Conservation (phyloP, 2,329 filamentous ascomycete genomes). For the Pseudocercospora fijiensis region DNA sequence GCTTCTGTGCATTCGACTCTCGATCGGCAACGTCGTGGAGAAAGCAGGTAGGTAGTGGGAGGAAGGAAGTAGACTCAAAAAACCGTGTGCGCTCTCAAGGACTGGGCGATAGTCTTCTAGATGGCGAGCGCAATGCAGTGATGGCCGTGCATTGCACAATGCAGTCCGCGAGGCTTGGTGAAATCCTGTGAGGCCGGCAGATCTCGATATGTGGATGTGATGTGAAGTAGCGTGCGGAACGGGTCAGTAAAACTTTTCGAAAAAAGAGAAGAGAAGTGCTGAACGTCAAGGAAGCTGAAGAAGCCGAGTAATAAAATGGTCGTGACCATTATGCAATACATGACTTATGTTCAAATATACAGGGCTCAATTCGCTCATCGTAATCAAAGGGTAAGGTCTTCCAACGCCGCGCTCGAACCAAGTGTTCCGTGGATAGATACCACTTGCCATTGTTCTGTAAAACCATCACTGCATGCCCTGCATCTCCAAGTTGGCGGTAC, state of each 20-base stretch:
- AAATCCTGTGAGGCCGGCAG: background rate
- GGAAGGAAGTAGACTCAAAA: too few relatives aligned
- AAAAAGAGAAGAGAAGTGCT: too few relatives aligned
- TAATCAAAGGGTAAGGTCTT: background rate
- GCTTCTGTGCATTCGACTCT: too few relatives aligned
- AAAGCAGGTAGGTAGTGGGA: too few relatives aligned
- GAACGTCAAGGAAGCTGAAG: background rate
- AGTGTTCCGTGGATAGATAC: slow-evolving; percentile 1
- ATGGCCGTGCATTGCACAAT: too few relatives aligned
- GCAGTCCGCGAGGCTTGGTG: too few relatives aligned
- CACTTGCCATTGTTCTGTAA: slow-evolving; percentile 5
- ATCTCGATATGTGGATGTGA: background rate
- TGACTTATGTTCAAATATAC: background rate
- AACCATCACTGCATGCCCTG: background rate
- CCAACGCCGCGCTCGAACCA: slow-evolving; percentile 1
- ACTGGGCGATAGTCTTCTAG: too few relatives aligned
- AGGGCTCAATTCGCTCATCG: background rate
- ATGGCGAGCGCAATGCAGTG: too few relatives aligned
- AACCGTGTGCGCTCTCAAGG: too few relatives aligned
- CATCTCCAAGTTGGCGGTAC: background rate
- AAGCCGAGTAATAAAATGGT: background rate
- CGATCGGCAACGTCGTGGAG: too few relatives aligned
- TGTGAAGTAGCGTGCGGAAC: background rate
- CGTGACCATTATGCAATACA: background rate
- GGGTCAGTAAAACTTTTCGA: too few relatives aligned